These are phyloP conservation scores for Penicillium freii DNA, from an alignment of 2,329 filamentous ascomycete species.

Conservation along the genomic window DNA sequence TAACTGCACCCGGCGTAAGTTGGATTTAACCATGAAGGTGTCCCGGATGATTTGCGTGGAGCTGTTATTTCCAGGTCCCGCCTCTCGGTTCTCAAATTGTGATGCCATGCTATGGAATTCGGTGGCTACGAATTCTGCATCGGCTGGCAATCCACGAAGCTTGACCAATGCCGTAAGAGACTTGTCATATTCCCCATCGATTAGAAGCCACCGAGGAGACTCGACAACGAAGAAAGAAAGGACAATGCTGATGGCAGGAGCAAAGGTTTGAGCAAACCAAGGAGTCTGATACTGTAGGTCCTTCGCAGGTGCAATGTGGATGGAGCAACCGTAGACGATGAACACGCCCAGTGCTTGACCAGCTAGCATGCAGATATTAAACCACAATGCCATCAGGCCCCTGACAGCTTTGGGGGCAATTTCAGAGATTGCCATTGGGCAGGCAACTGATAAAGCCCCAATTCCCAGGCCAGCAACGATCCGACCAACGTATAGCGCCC, in stretches of 20 bases:
- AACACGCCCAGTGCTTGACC: constrained; percentile 35
- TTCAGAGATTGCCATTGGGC: constrained; percentile 42
- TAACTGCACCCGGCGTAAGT: constrained; percentile 43
- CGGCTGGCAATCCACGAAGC: constrained; percentile 33
- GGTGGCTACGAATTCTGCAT: constrained; percentile 3
- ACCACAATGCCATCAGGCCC: constrained; percentile 41
- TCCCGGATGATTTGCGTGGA: constrained; percentile 27
- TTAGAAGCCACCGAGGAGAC: constrained; percentile 38
- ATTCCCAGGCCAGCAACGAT: constrained; percentile 43
- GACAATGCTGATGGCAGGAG: constrained; percentile 28
- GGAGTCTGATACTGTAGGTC: constrained; percentile 37
- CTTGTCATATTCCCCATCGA: constrained; percentile 30
- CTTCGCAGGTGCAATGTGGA: constrained; percentile 27
- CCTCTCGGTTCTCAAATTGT: neutral
- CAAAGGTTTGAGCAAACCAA: constrained; percentile 32
- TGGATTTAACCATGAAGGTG: constrained; percentile 37
- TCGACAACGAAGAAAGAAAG: constrained; percentile 35
- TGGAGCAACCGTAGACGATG: constrained; percentile 36
- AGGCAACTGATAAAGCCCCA: constrained; percentile 40
- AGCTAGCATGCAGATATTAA: constrained; percentile 39
- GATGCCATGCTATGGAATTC: neutral
- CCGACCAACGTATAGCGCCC: constrained; percentile 37
- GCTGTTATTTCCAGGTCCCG: neutral
- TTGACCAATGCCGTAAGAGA: constrained; percentile 18
- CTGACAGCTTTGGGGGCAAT: constrained; percentile 43